These are phyloP conservation scores for Sphagnum contortum DNA, from an alignment of 225 moss, liverwort and hornwort genomes.

Conservation along the genomic window DNA sequence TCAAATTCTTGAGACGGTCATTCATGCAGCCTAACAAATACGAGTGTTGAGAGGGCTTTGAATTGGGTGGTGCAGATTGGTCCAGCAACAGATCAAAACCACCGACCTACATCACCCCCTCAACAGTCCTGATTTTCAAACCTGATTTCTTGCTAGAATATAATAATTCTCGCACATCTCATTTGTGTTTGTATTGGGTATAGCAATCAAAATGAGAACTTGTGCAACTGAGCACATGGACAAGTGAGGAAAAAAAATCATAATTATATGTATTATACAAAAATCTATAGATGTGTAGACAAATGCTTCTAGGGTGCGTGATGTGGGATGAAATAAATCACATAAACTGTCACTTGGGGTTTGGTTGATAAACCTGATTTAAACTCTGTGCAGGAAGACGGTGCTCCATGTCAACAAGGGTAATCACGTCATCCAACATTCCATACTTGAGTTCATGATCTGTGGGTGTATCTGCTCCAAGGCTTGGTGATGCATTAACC, in stretches of 20 bases:
- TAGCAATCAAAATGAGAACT: no score
- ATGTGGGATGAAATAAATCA: no score
- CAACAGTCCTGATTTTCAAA: no score
- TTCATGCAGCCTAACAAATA: constrained; percentile 74
- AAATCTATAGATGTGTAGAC: no score
- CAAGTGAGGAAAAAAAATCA: no score
- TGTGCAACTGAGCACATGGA: no score
- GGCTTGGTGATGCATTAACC: constrained; percentile 97
- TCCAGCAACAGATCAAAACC: constrained; percentile 62
- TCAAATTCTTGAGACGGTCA: constrained; percentile 65
- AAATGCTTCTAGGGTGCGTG: no score
- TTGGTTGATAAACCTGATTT: constrained; percentile 29
- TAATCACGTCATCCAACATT: constrained; percentile 91
- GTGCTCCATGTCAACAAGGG: constrained; percentile 93
- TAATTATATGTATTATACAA: no score
- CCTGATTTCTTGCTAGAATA: no score
- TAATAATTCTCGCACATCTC: no score
- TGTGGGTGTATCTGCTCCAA: constrained; percentile 79
- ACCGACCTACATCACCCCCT: constrained; percentile 22
- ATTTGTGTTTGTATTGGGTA: no score
- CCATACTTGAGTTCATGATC: constrained; percentile 93
- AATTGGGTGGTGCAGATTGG: constrained; percentile 42
- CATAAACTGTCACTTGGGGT: no score
- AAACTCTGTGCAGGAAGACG: constrained; percentile 57
- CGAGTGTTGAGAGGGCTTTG: constrained; percentile 34